Evolutionary conservation across 163 green algal genomes (phyloP).

Genomic region (Chlorella variabilis): DNA sequence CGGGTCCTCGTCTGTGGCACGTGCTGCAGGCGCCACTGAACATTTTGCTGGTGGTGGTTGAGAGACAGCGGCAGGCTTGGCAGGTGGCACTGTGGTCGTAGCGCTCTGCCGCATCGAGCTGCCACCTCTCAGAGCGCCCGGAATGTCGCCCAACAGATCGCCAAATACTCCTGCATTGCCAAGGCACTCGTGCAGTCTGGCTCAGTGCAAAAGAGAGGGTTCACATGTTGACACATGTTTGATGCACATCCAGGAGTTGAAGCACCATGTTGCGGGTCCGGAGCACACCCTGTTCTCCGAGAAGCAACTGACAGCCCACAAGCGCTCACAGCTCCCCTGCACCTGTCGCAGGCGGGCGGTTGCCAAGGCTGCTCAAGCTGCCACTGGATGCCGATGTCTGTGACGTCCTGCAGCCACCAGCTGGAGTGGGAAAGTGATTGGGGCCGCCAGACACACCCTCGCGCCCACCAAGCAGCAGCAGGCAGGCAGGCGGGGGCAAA

Average conservation of each 20-base stretch:
- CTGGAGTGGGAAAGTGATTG: too few relatives aligned
- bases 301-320: too few relatives aligned
- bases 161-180: slow-evolving; percentile 4
- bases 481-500: not conserved
- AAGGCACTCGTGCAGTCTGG: too few relatives aligned
- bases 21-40: not conserved
- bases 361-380: slow-evolving; percentile 4
- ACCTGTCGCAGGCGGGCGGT: not conserved
- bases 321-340: too few relatives aligned
- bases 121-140: not conserved
- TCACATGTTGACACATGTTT: too few relatives aligned
- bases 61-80: not conserved
- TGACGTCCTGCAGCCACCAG: not conserved
- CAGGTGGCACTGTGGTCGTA: not conserved
- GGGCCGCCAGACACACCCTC: too few relatives aligned
- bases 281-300: too few relatives aligned
- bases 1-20: slow-evolving; percentile 27
- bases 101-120: not conserved
- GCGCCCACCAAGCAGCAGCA: too few relatives aligned
- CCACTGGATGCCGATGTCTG: not conserved
- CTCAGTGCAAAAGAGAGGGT: too few relatives aligned
- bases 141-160: slow-evolving; percentile 17
- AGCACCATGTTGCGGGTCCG: too few relatives aligned
- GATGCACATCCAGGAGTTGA: too few relatives aligned
- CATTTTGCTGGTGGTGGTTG: too few relatives aligned